Base-by-base conservation (phyloP, 108 stramenopile genomes). In the Fragilariopsis cylindrus region DNA sequence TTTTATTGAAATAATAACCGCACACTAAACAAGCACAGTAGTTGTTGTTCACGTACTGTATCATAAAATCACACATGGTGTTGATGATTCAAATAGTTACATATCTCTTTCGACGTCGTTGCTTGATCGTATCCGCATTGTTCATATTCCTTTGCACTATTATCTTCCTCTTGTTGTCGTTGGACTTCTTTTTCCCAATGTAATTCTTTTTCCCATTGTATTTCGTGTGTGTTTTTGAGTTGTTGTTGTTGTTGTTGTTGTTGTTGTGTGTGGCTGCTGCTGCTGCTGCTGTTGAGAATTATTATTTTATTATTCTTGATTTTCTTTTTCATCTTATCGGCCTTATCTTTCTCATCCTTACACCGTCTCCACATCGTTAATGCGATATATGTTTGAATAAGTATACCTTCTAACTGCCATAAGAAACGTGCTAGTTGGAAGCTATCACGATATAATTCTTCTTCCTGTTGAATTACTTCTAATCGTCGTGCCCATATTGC, bases 171-270 rank as follows among this genome's bases (percentile, higher is more conserved):
- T 56, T 19, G 55, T 5, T 11, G 55, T 56, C 55, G 18, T 56
- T n/a, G 5, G 5, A 19, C 8, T 56, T 30, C 30, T 41, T 4
- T 15, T 30, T 30, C 30, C 30, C 30, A 30, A 30, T 2, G 2
- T 2, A 30, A 30, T 30, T 56, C 55, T 56, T 19, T n/a, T 5
- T 11, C 18, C 19, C 55, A n/a, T 56, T n/a, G 5, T 9, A 19
- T 19, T 56, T 63, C 6, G 18, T 63, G 47, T 15, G 57, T 54
- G 2, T 21, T 6, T 3, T n/a, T 5, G n/a, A 47, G 65, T 60
- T 44, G 65, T 75, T 11, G 45, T 66, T 18, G 67, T 69, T 42
- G 50, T 54, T 48, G 13, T 0, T 67, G 43, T 75, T 11, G 45
- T 66, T 18, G 67, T 69, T 42, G 50, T 54, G n/a, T 48, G 13